These are phyloP conservation scores for Ophiostoma montium DNA, from an alignment of 2,329 filamentous ascomycete species.

Conservation along the genomic window DNA sequence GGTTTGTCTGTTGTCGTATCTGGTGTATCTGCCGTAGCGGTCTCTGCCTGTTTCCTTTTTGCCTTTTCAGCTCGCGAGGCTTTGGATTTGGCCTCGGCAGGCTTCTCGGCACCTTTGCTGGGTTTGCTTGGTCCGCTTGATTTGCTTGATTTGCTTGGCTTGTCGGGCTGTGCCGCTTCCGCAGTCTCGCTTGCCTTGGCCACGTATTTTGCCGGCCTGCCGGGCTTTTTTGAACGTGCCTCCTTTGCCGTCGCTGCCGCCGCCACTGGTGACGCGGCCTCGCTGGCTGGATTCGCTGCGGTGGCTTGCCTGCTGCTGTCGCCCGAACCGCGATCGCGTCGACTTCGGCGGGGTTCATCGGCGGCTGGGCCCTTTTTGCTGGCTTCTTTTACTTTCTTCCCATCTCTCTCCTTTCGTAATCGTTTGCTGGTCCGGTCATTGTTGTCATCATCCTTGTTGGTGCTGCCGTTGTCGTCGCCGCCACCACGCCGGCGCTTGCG, in stretches of 20 bases:
- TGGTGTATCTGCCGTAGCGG: background rate
- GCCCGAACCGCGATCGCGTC: constrained; percentile 11
- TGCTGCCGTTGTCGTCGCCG: background rate
- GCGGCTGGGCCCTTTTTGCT: background rate
- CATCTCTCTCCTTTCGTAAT: background rate
- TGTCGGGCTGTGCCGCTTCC: background rate
- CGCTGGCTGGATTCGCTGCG: background rate
- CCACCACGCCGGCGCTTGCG: background rate
- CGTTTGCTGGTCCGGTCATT: constrained; percentile 5
- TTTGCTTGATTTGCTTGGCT: background rate
- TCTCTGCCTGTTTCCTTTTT: background rate
- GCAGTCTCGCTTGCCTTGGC: background rate
- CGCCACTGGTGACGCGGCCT: background rate
- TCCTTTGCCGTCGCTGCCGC: background rate
- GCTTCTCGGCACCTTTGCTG: background rate
- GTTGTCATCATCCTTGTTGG: background rate
- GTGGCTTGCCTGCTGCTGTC: constrained; percentile 5
- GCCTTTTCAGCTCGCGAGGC: background rate
- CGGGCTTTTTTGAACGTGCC: background rate
- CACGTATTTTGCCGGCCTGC: background rate
- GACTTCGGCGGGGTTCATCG: constrained; percentile 9
- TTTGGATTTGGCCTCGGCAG: background rate
- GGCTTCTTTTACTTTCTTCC: background rate
- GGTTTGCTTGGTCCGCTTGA: background rate
- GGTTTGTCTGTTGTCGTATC: background rate